Conservation (phyloP, 1,284 basidiomycete species). For the Leccinum colubrinum region DNA sequence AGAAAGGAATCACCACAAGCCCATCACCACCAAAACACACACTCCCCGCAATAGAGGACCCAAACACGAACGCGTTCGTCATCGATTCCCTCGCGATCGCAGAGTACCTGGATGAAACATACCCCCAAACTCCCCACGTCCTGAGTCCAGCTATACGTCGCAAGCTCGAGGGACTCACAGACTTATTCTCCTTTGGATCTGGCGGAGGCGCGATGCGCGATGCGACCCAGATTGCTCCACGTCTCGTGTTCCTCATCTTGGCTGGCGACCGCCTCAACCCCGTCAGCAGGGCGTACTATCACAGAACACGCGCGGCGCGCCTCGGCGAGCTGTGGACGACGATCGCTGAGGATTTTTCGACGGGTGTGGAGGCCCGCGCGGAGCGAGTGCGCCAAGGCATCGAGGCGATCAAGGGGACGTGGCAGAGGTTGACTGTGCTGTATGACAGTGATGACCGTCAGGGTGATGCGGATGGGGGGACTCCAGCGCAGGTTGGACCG, state of each 20-base stretch:
- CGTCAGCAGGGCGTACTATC: constrained; percentile 21
- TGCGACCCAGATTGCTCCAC: neutral
- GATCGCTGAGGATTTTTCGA: constrained; percentile 6
- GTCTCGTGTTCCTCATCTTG: constrained; percentile 19
- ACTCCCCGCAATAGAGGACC: constrained; percentile 35
- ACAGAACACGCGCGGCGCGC: constrained; percentile 9
- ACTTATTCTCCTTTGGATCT: constrained; percentile 11
- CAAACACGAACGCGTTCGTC: constrained; percentile 29
- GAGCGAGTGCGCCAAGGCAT: constrained; percentile 11
- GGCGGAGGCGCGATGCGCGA: neutral
- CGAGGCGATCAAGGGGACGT: constrained; percentile 5
- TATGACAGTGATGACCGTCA: constrained; percentile 10
- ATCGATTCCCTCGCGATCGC: constrained; percentile 39
- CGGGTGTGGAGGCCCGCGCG: constrained; percentile 7
- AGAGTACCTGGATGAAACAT: constrained; percentile 43
- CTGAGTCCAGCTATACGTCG: neutral
- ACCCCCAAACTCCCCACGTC: constrained; percentile 36
- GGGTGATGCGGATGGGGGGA: neutral
- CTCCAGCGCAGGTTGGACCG: neutral
- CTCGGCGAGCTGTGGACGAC: constrained; percentile 20
- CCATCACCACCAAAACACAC: constrained; percentile 29
- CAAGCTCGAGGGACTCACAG: neutral
- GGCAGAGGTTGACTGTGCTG: constrained; percentile 6
- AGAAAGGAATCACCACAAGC: constrained; percentile 24
- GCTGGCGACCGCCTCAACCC: constrained; percentile 20